Evolutionary conservation across 805 yeast genomes (phyloP).

Genomic region (Pichia cabralensis): DNA sequence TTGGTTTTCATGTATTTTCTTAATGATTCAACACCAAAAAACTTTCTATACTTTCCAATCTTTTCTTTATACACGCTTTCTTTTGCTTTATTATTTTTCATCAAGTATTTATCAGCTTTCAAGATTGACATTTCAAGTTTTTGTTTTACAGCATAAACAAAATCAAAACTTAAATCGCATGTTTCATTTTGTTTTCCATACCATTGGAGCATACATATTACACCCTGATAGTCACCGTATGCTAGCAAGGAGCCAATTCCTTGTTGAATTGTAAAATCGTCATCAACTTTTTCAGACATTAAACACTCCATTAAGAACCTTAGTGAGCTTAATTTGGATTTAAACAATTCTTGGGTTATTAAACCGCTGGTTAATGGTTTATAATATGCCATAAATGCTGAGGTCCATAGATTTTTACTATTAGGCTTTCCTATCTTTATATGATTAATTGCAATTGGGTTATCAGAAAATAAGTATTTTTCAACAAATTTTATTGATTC

Average conservation of each 20-base stretch:
- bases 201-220: slow-evolving; percentile 18
- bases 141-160: slow-evolving; percentile 13
- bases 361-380: slow-evolving; percentile 6
- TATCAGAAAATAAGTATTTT: slow-evolving; percentile 11
- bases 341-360: slow-evolving; percentile 3
- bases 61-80: too few species aligned
- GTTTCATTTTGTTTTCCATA: slow-evolving; percentile 12
- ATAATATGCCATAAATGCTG: slow-evolving; percentile 6
- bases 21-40: slow-evolving; percentile 15
- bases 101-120: slow-evolving; percentile 17
- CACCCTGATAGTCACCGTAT: slow-evolving; percentile 18
- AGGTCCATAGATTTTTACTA: too few species aligned
- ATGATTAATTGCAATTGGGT: slow-evolving; percentile 9
- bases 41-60: too few species aligned
- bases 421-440: too few species aligned
- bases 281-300: slow-evolving; percentile 7
- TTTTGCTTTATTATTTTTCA: not conserved
- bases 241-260: slow-evolving; percentile 16
- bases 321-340: slow-evolving; percentile 10
- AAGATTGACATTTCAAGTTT: slow-evolving; percentile 14
- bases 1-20: slow-evolving; percentile 4
- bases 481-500: slow-evolving; percentile 28
- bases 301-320: slow-evolving; percentile 12
- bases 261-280: slow-evolving; percentile 7
- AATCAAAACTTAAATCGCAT: slow-evolving; percentile 7